Evolutionary conservation across 208 protist genomes (phyloP).

Genomic region (Trypanosoma brucei): DNA sequence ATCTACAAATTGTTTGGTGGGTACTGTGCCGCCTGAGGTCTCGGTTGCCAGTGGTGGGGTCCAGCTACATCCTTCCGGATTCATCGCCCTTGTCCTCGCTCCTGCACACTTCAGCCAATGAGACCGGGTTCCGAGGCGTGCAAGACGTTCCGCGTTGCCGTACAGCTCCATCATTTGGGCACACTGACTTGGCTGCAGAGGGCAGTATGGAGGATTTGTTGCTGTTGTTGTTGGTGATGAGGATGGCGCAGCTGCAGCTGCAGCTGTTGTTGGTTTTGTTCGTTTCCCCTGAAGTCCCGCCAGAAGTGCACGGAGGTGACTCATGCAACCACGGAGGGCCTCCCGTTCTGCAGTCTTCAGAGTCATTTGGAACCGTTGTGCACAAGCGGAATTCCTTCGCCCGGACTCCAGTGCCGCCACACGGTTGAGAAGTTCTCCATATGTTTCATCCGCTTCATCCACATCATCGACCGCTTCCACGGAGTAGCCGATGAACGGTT

Average conservation of each 20-base stretch:
- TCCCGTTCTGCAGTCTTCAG: conserved; percentile 33
- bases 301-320: conserved; percentile 1
- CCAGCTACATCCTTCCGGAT: too few species aligned
- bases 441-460: conserved; percentile 23
- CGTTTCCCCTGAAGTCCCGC: conserved; percentile 4
- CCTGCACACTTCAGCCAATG: too few species aligned
- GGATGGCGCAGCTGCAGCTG: neutral
- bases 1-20: neutral
- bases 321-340: conserved; percentile 21
- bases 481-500: conserved; percentile 20
- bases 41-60: too few species aligned
- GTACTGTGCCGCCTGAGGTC: too few species aligned
- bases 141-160: too few species aligned
- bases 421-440: conserved; percentile 31
- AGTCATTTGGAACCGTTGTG: conserved; percentile 31
- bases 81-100: too few species aligned
- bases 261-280: neutral
- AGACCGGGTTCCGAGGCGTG: too few species aligned
- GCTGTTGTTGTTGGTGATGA: too few species aligned
- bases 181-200: too few species aligned
- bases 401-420: conserved; percentile 42
- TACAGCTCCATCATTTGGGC: too few species aligned
- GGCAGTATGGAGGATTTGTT: too few species aligned
- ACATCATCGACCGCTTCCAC: conserved; percentile 22
- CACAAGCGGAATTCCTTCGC: conserved; percentile 12